Evolutionary conservation across 1,139 yeast genomes (phyloP), one percentile per base, ranked within the genome.

Genomic region (Sugiyamaella paludigena): DNA sequence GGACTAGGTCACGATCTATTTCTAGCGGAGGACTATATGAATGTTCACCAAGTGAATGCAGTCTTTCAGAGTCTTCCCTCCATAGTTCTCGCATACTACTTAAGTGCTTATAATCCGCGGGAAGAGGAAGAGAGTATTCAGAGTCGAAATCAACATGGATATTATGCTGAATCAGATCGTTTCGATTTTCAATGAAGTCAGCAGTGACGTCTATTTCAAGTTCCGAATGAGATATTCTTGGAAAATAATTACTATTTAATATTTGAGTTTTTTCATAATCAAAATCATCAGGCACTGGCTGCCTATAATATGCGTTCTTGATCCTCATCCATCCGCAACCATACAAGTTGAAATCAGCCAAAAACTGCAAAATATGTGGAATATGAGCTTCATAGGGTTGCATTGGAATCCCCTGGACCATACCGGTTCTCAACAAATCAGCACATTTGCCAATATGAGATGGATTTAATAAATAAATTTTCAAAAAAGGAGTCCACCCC

Each of bases 301-400:
- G 38, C 16, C 66, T 47, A 33, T 56, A 55, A 26, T 38, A 48
- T 0, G 54, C 55, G 29, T 50, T 53, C 2, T 55, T 53, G 51
- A 77, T 48, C 19, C 74, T 70, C 33, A 92, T 54, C 89, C 94
- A 85, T 5, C 84, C 83, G 65, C 97, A 87, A 0, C 96, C 95
- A 64, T 77, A 87, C 34, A 91, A 68, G 61, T 91, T 91, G 66
- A 77, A 88, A 62, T 94, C 98, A 0, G 87, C 74, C 36, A 87
- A 67, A 62, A 92, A 88, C 61, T 92, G 97, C 15, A 88, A 66
- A 1, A 79, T 64, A 59, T 73, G 83, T 0, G 96, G 94, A 10
- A 92, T 74, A 62, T 92, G 98, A 0, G 91, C 75, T 60, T 92
- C 98, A 61, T 74, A 87, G 0, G 82, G 79, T 43, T 80, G 81